Evolutionary conservation across 2,329 filamentous ascomycete genomes (phyloP).

Genomic region (Blastomyces gilchristii): DNA sequence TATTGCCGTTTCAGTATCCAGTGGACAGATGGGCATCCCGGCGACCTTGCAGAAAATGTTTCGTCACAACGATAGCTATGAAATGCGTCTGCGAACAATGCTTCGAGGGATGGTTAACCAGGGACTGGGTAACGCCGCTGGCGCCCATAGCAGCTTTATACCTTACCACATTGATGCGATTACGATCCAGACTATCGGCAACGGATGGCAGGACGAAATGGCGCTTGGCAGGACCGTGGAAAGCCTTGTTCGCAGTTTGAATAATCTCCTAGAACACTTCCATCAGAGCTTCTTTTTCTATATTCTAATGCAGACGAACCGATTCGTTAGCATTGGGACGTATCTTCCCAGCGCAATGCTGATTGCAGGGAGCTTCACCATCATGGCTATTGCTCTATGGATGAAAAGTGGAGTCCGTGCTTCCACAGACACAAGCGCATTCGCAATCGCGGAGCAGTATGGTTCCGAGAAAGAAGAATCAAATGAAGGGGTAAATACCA

Average conservation of each 20-base stretch:
- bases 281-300: constrained; percentile 99
- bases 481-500: constrained; percentile 15
- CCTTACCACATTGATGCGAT: constrained; percentile 96
- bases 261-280: constrained; percentile 91
- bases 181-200: constrained; percentile 77
- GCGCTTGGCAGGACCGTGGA: constrained; percentile 81
- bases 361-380: constrained; percentile 85
- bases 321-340: constrained; percentile 95
- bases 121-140: constrained; percentile 76
- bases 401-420: constrained; percentile 58
- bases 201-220: constrained; percentile 98
- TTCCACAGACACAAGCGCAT: background rate
- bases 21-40: constrained; percentile 82
- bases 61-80: constrained; percentile 64
- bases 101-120: constrained; percentile 87
- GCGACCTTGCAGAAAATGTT: constrained; percentile 79
- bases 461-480: constrained; percentile 27
- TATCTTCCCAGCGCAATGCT: constrained; percentile 98
- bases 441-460: constrained; percentile 13
- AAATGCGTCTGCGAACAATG: constrained; percentile 76
- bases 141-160: constrained; percentile 90
- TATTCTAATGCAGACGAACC: constrained; percentile 76
- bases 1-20: constrained; percentile 76
- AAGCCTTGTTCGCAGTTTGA: constrained; percentile 82
- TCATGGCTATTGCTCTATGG: constrained; percentile 93